phyloP scores from a whole-genome alignment of 1,284 basidiomycete species.

The Agaricales sp. region DNA sequence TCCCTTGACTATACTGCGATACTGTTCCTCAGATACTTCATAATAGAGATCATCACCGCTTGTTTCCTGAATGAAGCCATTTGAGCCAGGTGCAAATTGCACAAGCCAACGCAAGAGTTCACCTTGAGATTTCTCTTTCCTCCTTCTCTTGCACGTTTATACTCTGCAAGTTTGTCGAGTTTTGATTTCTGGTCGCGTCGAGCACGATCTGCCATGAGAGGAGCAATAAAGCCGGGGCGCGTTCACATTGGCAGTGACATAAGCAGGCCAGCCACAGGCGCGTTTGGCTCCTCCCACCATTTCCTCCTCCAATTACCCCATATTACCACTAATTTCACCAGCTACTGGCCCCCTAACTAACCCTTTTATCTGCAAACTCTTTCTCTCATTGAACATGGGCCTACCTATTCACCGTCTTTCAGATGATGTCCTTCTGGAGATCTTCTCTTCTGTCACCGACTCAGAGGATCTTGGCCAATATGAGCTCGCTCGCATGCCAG shows the following conservation, averaged over 20 bases:
- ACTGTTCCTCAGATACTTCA: conserved; percentile 88
- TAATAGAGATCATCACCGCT: conserved; percentile 80
- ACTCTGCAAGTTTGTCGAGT: conserved; percentile 17
- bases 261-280: neutral
- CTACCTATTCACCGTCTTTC: too few relatives aligned
- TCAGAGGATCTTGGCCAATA: too few relatives aligned
- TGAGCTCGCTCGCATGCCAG: too few relatives aligned
- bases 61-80: conserved; percentile 28
- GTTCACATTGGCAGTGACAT: too few relatives aligned
- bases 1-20: conserved; percentile 76
- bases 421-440: too few relatives aligned
- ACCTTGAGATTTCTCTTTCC: conserved; percentile 26
- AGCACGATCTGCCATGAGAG: conserved; percentile 18
- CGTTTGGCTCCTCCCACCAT: too few relatives aligned
- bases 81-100: neutral
- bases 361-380: too few relatives aligned
- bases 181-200: conserved; percentile 16
- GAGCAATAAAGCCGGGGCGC: neutral
- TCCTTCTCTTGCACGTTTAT: conserved; percentile 25
- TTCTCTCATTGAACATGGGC: too few relatives aligned
- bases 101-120: conserved; percentile 4
- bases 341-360: too few relatives aligned
- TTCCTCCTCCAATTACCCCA: too few relatives aligned
- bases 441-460: too few relatives aligned
- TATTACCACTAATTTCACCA: too few relatives aligned